Percentiles rank a stretch among this genome's conserved stretches.
Conservation (phyloP, 2,329 filamentous ascomycete genomes). For the Fusarium chuoi region DNA sequence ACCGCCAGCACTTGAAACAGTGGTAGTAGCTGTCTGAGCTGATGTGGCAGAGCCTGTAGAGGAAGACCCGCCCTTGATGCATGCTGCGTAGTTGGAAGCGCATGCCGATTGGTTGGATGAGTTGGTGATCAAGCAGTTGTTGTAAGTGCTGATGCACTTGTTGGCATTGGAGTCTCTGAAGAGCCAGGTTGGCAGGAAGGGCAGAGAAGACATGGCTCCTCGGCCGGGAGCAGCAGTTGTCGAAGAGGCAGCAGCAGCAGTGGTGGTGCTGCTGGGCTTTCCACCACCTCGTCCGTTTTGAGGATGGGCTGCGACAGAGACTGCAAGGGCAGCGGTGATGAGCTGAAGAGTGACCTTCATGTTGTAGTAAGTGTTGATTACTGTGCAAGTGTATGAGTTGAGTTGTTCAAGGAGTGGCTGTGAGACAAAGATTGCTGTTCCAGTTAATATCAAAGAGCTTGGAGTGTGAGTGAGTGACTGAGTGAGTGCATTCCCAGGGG, state of each 20-base stretch:
- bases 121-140: constrained; percentile 4
- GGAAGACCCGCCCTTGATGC: neutral
- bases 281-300: neutral
- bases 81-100: constrained; percentile 3
- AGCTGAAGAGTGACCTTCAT: constrained; percentile 21
- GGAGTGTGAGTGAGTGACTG: neutral
- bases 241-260: neutral
- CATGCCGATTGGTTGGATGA: neutral
- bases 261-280: neutral
- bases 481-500: neutral
- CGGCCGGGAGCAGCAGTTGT: neutral
- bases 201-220: neutral
- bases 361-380: neutral
- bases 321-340: neutral
- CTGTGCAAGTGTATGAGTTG: neutral
- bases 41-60: neutral
- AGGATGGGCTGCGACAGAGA: constrained; percentile 2
- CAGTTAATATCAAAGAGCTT: neutral
- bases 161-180: neutral
- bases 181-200: constrained; percentile 14
- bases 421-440: neutral
- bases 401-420: neutral
- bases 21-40: neutral
- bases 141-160: constrained; percentile 17
- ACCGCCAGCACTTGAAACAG: neutral